Conservation (phyloP, 306 rosid genomes). For the Rubus idaeus region DNA sequence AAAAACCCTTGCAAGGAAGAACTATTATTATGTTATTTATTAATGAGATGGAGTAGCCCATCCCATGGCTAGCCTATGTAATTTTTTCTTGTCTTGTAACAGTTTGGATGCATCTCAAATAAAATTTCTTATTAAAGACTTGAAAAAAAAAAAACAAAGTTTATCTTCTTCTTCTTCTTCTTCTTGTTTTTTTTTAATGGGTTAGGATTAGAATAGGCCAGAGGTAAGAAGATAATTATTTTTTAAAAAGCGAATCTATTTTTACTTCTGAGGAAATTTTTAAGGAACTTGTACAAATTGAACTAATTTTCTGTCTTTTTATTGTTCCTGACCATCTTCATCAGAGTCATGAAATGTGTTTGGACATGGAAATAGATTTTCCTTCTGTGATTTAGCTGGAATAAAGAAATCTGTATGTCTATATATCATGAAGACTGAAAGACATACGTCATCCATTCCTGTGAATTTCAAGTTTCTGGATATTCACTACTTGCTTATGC, state of each 20-base stretch:
- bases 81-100: background rate
- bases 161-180: background rate
- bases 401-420: background rate
- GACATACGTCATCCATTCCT: background rate
- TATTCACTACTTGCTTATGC: conserved; percentile 31
- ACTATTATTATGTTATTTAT: background rate
- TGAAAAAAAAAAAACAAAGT: background rate
- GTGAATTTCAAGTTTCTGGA: background rate
- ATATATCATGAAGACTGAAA: background rate
- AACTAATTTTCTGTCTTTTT: background rate
- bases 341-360: background rate
- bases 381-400: background rate
- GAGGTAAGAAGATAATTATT: background rate
- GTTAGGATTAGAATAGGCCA: background rate
- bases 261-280: background rate
- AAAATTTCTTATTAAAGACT: background rate
- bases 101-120: background rate
- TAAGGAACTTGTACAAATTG: background rate
- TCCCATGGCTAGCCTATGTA: background rate
- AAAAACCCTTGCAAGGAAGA: background rate
- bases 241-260: too few species aligned
- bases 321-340: background rate
- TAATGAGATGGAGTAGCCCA: background rate
- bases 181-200: background rate
- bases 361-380: conserved; percentile 1